Evolutionary conservation across 2,329 filamentous ascomycete species (phyloP).

Genomic region (Clonostachys byssicola): DNA sequence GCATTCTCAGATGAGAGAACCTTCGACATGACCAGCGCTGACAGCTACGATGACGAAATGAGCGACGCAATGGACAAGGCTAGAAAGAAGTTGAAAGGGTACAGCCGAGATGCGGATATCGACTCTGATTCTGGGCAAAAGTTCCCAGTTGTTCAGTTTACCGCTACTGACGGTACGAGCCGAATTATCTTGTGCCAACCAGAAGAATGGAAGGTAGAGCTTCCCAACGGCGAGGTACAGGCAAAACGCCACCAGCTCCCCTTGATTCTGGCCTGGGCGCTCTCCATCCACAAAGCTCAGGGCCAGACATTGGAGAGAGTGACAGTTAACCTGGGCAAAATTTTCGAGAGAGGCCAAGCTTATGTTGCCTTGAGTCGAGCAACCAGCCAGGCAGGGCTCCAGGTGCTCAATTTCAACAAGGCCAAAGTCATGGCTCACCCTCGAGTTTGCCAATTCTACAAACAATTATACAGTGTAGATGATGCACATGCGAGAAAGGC

Average conservation of each 20-base stretch:
- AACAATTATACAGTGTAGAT: constrained; percentile 72
- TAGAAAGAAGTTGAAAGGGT: constrained; percentile 53
- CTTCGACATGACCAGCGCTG: constrained; percentile 30
- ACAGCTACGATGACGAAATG: constrained; percentile 35
- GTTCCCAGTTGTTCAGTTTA: constrained; percentile 84
- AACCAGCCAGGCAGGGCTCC: constrained; percentile 79
- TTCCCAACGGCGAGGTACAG: constrained; percentile 92
- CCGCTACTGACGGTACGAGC: constrained; percentile 66
- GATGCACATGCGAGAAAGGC: constrained; percentile 30
- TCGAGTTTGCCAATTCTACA: constrained; percentile 81
- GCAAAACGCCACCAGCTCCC: constrained; percentile 80
- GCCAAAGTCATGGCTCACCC: constrained; percentile 92
- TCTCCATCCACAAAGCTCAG: constrained; percentile 97
- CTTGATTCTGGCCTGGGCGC: constrained; percentile 90
- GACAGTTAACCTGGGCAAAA: constrained; percentile 85
- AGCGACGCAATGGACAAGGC: constrained; percentile 38
- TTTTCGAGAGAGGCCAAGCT: constrained; percentile 96
- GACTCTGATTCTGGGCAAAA: constrained; percentile 33
- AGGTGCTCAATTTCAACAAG: constrained; percentile 85
- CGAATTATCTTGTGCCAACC: constrained; percentile 69
- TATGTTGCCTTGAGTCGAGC: constrained; percentile 96
- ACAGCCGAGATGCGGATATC: constrained; percentile 31
- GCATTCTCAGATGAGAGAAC: constrained; percentile 32
- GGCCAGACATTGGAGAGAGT: constrained; percentile 92
- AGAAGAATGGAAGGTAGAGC: constrained; percentile 93